Conservation (phyloP, 495 filamentous ascomycete genomes). For the Podospora bellae-mahoneyi region DNA sequence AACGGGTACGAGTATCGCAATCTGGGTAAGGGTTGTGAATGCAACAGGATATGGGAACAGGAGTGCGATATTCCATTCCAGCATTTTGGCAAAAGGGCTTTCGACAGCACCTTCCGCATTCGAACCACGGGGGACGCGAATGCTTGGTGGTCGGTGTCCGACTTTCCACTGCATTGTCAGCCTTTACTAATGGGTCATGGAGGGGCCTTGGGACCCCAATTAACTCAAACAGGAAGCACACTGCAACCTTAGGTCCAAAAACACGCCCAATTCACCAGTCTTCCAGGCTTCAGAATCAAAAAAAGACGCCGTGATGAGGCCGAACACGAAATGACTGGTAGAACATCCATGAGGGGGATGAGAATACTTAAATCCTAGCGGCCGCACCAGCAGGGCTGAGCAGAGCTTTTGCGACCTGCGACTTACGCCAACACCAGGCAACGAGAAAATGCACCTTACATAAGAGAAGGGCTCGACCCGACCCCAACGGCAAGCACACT, state of each 20-base stretch:
- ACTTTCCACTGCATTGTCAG: conserved; percentile 21
- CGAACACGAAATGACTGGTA: neutral
- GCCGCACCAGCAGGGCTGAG: conserved; percentile 9
- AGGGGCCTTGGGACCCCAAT: conserved; percentile 3
- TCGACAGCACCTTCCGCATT: conserved; percentile 1
- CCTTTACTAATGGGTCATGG: conserved; percentile 21
- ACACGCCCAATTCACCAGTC: neutral
- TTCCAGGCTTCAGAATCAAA: neutral
- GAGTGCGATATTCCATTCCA: neutral
- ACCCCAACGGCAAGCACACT: neutral
- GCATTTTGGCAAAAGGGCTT: neutral
- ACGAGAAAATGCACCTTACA: neutral
- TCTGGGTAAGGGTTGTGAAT: neutral
- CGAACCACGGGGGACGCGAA: conserved; percentile 2
- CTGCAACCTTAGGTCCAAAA: conserved; percentile 6
- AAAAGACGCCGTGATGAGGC: neutral
- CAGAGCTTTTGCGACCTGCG: neutral
- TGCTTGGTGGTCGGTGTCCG: conserved; percentile 10
- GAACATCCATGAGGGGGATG: neutral
- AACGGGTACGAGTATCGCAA: neutral
- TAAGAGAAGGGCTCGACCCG: neutral
- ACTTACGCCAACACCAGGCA: conserved; percentile 1
- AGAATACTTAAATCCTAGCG: conserved; percentile 9
- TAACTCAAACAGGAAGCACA: conserved; percentile 9
- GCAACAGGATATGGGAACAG: neutral